Base-by-base conservation (phyloP, 768 basidiomycete species). In the Collybia nuda region DNA sequence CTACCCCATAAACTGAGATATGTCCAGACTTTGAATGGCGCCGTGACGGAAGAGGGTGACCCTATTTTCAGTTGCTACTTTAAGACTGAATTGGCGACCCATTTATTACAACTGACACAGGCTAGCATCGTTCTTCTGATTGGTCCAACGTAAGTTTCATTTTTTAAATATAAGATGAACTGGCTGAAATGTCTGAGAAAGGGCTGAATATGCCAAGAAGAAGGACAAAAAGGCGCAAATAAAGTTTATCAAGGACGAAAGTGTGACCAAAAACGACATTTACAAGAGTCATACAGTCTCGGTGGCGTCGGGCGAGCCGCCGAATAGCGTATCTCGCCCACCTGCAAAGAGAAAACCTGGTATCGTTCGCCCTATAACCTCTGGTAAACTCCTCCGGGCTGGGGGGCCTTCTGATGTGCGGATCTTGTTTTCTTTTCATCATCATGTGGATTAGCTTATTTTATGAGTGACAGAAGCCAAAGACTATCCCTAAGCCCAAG, bases 231-330 rank as follows among this genome's bases (percentile, higher is more conserved):
- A 84, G 62, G 84, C 88, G 3, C 77, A 82, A 47, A 92, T 99
- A 69, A 88, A 88, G 66, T 88, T 92, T 54, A 67, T 86, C 60
- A 96, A 90, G 74, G 94, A 98, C 63, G 95, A 98, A 68, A 83
- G 85, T 6, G 72, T 96, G 17, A 71, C 65, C 9, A 82, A 81
- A 49, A 85, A 88, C 52, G 97, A 93, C 62, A 60, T 81, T 8
- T 99, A 99, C 73, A 99, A 98, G 80, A 95, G 92, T 57, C 92
- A 95, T 62, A 80, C 83, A 1, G 87, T 99, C 15, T 85, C 86
- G 52, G 93, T 98, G 2, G 77, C 86, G 2, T 87, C 93, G 39
- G 97, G 97, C 32, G 93, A 97, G 63, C 80, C 94, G 3, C 75
- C 93, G 0, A 78, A 64, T 42, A 97, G 95, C 62, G 67, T 82